phyloP scores from a whole-genome alignment of 768 basidiomycete species.

The Cyclocybe aegerita region DNA sequence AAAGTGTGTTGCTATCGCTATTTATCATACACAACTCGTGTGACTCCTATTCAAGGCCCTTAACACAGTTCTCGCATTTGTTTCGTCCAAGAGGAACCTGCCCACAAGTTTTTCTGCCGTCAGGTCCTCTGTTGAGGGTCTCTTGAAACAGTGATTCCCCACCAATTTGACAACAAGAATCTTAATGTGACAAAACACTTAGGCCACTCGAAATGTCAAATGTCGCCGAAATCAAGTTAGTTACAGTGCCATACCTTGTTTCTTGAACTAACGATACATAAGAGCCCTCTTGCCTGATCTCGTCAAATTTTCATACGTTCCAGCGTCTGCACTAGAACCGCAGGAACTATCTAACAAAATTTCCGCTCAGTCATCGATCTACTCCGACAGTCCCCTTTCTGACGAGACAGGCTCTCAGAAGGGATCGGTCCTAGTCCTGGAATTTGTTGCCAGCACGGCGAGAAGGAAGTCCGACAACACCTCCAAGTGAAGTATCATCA shows the following conservation, averaged over 20 bases:
- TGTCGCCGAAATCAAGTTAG: slow-evolving; percentile 83
- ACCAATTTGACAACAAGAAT: not conserved
- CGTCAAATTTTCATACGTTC: slow-evolving; percentile 81
- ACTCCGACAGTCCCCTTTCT: slow-evolving; percentile 47
- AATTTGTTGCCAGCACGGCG: slow-evolving; percentile 36
- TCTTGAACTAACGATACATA: not conserved
- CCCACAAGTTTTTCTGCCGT: slow-evolving; percentile 79
- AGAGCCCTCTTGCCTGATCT: slow-evolving; percentile 83
- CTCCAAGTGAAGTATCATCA: slow-evolving; percentile 22
- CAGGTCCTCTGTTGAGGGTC: slow-evolving; percentile 74
- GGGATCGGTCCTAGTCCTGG: slow-evolving; percentile 46
- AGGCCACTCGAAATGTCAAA: slow-evolving; percentile 78
- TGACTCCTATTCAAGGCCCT: slow-evolving; percentile 56
- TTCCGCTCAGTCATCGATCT: slow-evolving; percentile 11
- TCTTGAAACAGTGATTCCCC: slow-evolving; percentile 64
- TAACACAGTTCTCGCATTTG: slow-evolving; percentile 87
- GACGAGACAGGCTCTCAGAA: slow-evolving; percentile 13
- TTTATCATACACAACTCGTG: not conserved
- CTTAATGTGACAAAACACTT: slow-evolving; percentile 6
- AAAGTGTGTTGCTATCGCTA: too few relatives aligned
- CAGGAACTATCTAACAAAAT: slow-evolving; percentile 26
- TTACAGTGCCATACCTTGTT: slow-evolving; percentile 3
- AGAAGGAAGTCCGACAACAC: slow-evolving; percentile 29
- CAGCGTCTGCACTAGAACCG: slow-evolving; percentile 57
- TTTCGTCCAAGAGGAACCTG: slow-evolving; percentile 77